Evolutionary conservation across 1,139 yeast species (phyloP).

Genomic region (Saccharomyces hybrid): DNA sequence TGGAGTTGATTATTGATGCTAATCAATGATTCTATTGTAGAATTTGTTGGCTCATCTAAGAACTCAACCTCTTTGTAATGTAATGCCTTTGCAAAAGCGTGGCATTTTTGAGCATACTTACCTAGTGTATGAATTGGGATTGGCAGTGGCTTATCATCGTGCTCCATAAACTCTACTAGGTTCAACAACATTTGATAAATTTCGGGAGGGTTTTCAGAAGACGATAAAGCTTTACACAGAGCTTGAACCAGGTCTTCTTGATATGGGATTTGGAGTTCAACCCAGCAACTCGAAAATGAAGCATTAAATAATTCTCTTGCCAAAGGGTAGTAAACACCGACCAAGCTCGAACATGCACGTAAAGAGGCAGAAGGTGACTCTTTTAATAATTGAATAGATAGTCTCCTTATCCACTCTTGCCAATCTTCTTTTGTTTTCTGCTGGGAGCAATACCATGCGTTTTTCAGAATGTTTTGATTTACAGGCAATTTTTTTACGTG

Average conservation of each 20-base stretch:
- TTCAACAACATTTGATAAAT: constrained; percentile 83
- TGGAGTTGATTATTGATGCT: constrained; percentile 90
- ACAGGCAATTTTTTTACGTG: constrained; percentile 68
- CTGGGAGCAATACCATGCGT: constrained; percentile 89
- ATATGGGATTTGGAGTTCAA: constrained; percentile 81
- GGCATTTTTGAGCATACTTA: constrained; percentile 89
- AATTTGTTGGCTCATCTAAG: constrained; percentile 85
- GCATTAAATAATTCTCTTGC: constrained; percentile 91
- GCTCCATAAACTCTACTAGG: constrained; percentile 94
- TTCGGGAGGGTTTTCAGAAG: constrained; percentile 93
- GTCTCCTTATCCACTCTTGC: constrained; percentile 92
- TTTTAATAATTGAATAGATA: constrained; percentile 77
- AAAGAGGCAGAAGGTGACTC: constrained; percentile 94
- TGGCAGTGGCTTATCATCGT: constrained; percentile 89
- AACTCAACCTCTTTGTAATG: constrained; percentile 94
- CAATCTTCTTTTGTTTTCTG: constrained; percentile 90
- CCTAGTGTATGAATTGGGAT: constrained; percentile 84
- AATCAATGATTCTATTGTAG: constrained; percentile 86
- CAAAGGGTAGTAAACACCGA: constrained; percentile 79
- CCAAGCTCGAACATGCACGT: constrained; percentile 86
- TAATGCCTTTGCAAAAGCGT: constrained; percentile 94
- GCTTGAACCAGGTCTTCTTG: constrained; percentile 87
- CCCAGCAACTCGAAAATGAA: constrained; percentile 94
- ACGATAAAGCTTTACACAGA: constrained; percentile 76
- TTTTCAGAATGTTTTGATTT: constrained; percentile 40